Conservation (phyloP, 805 yeast genomes). For the Hanseniaspora mollemarum region DNA sequence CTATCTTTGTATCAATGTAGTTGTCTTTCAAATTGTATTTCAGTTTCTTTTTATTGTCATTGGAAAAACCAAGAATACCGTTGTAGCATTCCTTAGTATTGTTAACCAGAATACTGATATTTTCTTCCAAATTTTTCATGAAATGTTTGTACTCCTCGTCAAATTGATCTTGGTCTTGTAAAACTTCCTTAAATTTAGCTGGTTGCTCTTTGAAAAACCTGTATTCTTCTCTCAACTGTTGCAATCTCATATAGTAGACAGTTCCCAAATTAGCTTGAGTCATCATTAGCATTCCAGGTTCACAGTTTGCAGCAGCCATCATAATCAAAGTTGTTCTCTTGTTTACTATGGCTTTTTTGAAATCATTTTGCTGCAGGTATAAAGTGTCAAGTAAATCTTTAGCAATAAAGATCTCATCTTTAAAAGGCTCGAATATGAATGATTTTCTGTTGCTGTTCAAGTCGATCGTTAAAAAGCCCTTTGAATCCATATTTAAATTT, state of each 20-base stretch:
- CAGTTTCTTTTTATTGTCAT: constrained; percentile 26
- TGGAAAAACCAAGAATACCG: constrained; percentile 35
- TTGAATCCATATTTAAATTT: constrained; percentile 24
- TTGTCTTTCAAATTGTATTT: constrained; percentile 27
- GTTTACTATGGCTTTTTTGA: constrained; percentile 47
- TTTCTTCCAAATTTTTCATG: constrained; percentile 24
- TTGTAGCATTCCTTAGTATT: constrained; percentile 35
- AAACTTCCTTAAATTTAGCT: constrained; percentile 21
- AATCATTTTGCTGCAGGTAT: constrained; percentile 58
- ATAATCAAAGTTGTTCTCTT: constrained; percentile 54
- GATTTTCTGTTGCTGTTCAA: constrained; percentile 33
- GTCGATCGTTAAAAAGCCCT: constrained; percentile 28
- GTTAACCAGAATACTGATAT: constrained; percentile 22
- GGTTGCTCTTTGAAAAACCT: constrained; percentile 26
- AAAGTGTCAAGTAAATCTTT: constrained; percentile 66
- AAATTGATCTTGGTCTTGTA: constrained; percentile 22
- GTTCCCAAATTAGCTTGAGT: constrained; percentile 64
- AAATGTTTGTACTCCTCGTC: constrained; percentile 20
- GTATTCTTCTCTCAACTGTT: constrained; percentile 44
- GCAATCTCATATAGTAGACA: constrained; percentile 54
- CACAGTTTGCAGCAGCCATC: constrained; percentile 63
- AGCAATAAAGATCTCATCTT: constrained; percentile 66
- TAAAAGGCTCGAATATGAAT: constrained; percentile 55
- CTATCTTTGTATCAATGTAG: constrained; percentile 35
- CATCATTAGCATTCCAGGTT: constrained; percentile 50